Base-by-base conservation (phyloP, 2,329 filamentous ascomycete species). In the Penicillium sp. region DNA sequence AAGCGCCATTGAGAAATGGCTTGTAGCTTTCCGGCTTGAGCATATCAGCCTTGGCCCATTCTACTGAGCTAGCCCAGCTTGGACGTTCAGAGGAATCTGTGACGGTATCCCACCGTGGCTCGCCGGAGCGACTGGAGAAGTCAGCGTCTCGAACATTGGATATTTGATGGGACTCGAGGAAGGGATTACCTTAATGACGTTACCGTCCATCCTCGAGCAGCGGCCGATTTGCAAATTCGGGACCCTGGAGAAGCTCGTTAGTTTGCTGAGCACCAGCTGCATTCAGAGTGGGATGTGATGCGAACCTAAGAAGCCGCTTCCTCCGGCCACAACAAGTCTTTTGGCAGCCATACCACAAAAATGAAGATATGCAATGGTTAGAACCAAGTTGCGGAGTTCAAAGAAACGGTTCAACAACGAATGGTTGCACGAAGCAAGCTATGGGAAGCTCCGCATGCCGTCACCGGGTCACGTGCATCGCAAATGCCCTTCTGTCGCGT, bases 151-250 rank as follows among this genome's bases (percentile, higher is more conserved):
- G 5, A 35, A 22, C 39, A 13, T 28, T 13, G 9, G 24, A 27
- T 10, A 6, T 14, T 25, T 9, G n/a, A 20, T 44, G 9, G 18
- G 31, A 41, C 5, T 9, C n/a, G 25, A 36, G 31, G 13, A 30
- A 13, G 3, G 10, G 42, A 63, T 53, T 83, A 92, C 90, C 91
- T 95, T 65, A 99, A 85, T 5, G 92, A 96, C 20, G 86, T 92
- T 43, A 97, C 92, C 51, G 91, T 83, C 92, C 92, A 97, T 49
- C 91, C 90, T 68, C 91, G 81, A 41, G 86, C 82, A 45, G 90
- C 86, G 40, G 90, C 94, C 48, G 89, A 87, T 77, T 90, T 94
- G 78, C 94, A 97, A 75, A 99, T 96, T 50, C 92, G 83, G 22
- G 80, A 83, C 41, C 84, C 84, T 83, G 49, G 13, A 48, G 45